These are phyloP conservation scores for Fomitopsis pinicola DNA, from an alignment of 1,284 basidiomycete genomes.

Conservation along the genomic window DNA sequence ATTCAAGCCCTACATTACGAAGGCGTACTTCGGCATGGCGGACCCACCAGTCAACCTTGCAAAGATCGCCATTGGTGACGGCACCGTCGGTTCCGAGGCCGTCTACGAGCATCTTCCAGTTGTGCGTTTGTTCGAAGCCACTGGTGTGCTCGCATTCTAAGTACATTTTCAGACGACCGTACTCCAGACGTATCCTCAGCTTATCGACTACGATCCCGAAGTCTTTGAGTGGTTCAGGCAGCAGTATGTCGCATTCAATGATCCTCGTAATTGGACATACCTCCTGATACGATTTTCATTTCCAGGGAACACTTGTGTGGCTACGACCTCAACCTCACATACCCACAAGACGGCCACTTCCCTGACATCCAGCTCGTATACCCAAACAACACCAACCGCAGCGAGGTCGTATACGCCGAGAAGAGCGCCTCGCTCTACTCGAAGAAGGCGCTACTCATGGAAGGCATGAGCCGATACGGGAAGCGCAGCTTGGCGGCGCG, in stretches of 20 bases:
- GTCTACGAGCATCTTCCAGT: constrained; percentile 50
- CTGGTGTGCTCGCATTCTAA: neutral
- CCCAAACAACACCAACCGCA: neutral
- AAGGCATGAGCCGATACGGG: constrained; percentile 3
- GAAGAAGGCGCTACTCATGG: constrained; percentile 4
- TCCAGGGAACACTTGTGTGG: constrained; percentile 59
- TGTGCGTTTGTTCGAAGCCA: constrained; percentile 30
- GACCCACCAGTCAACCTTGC: constrained; percentile 66
- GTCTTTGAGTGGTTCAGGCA: constrained; percentile 64
- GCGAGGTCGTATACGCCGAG: neutral
- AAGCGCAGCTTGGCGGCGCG: neutral
- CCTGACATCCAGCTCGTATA: constrained; percentile 31
- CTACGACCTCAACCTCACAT: constrained; percentile 64
- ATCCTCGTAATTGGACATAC: too few relatives aligned
- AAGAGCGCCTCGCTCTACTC: constrained; percentile 4
- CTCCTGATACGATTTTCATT: constrained; percentile 16
- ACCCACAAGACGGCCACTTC: constrained; percentile 57
- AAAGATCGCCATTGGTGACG: constrained; percentile 69
- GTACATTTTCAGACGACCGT: constrained; percentile 40
- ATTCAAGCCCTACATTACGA: constrained; percentile 66
- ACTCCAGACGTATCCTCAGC: constrained; percentile 67
- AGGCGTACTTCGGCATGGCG: constrained; percentile 56
- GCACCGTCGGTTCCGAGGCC: constrained; percentile 44
- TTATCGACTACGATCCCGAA: constrained; percentile 64
- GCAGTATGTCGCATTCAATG: constrained; percentile 42